Evolutionary conservation across 495 filamentous ascomycete genomes (phyloP).

Genomic region (Jackrogersella minutella): DNA sequence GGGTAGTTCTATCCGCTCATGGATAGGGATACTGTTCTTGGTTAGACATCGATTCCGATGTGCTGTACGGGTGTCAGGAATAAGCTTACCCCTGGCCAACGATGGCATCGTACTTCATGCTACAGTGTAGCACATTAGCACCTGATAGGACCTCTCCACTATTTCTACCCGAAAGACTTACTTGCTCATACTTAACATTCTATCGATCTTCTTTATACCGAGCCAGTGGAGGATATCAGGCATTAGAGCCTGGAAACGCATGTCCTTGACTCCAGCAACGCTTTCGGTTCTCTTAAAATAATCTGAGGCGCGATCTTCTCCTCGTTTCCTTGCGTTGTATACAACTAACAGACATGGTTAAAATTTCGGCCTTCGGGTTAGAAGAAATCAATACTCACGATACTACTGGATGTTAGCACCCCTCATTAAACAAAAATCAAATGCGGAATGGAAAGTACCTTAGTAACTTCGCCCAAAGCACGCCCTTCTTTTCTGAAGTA

Average conservation of each 20-base stretch:
- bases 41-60: conserved; percentile 35
- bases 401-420: conserved; percentile 49
- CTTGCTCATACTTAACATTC: conserved; percentile 99
- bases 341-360: conserved; percentile 66
- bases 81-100: conserved; percentile 80
- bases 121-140: conserved; percentile 45
- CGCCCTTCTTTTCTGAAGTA: conserved; percentile 99
- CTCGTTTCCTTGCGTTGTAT: conserved; percentile 92
- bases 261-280: conserved; percentile 96
- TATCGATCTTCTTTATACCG: conserved; percentile 97
- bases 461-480: conserved; percentile 96
- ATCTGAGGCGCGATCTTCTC: conserved; percentile 88
- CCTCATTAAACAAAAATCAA: not conserved
- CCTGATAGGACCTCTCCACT: conserved; percentile 15
- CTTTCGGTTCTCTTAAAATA: conserved; percentile 98
- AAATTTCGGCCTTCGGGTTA: conserved; percentile 27
- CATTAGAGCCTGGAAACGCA: conserved; percentile 99
- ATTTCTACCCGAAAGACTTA: conserved; percentile 53
- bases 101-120: conserved; percentile 99
- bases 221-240: conserved; percentile 98
- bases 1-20: conserved; percentile 91
- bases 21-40: conserved; percentile 75
- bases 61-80: conserved; percentile 22
- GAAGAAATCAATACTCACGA: conserved; percentile 47
- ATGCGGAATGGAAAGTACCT: conserved; percentile 60